Evolutionary conservation across 2,329 filamentous ascomycete species (phyloP), one percentile per base, ranked within the genome.

Genomic region (Xylariaceae sp.): DNA sequence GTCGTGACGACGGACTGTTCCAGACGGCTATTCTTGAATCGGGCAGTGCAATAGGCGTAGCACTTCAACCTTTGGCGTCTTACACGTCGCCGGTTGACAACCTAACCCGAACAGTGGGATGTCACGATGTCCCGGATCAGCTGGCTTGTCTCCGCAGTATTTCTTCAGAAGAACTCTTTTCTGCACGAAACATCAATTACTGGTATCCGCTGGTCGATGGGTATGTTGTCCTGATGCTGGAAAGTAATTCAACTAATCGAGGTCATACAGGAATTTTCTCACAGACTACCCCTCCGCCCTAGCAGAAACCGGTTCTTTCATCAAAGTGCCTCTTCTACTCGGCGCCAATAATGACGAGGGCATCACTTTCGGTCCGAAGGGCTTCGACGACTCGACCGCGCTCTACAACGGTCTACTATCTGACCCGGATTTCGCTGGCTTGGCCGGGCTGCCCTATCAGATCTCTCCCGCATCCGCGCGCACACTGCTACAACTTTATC

Each of bases 1-100:
- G 84, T 0, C 73, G 81, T 29, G 76, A 86, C 45, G 82, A 86
- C 52, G 72, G 74, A 0, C 71, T 87, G 0, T 87, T 84, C 64
- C 76, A 77, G 3, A 79, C 71, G 5, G 83, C 78, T 2, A 85
- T 39, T 85, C 36, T 80, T 47, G 76, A 86, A 49, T 83, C 79
- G 9, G 82, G 82, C 3, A 73, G 74, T 0, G 68, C 71, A 7
- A 71, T 65, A 2, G 68, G 67, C 1, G 61, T 64, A 1, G 60
- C 68, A 51, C 59, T 72, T 5, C 65, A 73, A 55, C 58, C 66
- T 28, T 49, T 73, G 40, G 61, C 73, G 1, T 76, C 71, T 56
- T 76, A 75, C 58, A 65, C 70, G 54, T 63, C 56, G 0, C 62
- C 67, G 2, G 71, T 73, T 43, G 67, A 75, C 56, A 72, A 68